A percentile compares a stretch with the other conserved stretches of the same genome.
Conservation (phyloP, 73 alveolate species). For the Paramecium tetraurelia region DNA sequence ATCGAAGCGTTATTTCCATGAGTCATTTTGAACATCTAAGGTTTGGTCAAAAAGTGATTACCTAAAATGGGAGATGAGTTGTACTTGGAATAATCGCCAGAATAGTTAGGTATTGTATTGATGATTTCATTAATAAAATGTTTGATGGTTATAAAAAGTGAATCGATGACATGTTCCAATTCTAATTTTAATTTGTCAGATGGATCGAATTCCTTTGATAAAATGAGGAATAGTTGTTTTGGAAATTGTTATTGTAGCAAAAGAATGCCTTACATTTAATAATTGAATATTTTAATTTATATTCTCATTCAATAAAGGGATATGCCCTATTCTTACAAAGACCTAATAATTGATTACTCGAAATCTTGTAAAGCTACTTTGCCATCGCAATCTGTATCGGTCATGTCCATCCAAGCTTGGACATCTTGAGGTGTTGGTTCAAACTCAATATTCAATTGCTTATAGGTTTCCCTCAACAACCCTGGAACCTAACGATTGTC, state of each 20-base stretch:
- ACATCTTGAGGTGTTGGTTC: slow-evolving; percentile 50
- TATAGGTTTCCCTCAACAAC: slow-evolving; percentile 47
- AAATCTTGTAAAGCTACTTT: slow-evolving; percentile 53
- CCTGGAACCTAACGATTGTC: slow-evolving; percentile 16
- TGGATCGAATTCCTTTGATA: not conserved
- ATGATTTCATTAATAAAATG: not conserved
- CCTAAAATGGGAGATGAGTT: not conserved
- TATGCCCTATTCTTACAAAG: slow-evolving; percentile 50
- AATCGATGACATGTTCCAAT: not conserved
- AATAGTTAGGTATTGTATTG: not conserved
- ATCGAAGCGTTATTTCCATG: not conserved
- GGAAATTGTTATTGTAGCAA: not conserved
- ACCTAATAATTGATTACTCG: slow-evolving; percentile 41
- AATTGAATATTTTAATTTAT: not conserved
- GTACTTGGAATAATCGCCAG: not conserved
- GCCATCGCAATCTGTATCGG: slow-evolving; percentile 53
- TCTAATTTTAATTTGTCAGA: slow-evolving; percentile 2
- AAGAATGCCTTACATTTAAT: slow-evolving; percentile 41
- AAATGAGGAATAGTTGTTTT: not conserved
- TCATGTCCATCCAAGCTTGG: slow-evolving; percentile 62
- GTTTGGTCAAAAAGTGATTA: not conserved
- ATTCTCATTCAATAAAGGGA: slow-evolving; percentile 47
- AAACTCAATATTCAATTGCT: slow-evolving; percentile 19
- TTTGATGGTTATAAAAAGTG: not conserved
- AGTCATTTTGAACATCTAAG: not conserved